Evolutionary conservation across 306 rosid genomes (phyloP), one percentile per base, ranked within the genome.

Genomic region (Neltuma alba): DNA sequence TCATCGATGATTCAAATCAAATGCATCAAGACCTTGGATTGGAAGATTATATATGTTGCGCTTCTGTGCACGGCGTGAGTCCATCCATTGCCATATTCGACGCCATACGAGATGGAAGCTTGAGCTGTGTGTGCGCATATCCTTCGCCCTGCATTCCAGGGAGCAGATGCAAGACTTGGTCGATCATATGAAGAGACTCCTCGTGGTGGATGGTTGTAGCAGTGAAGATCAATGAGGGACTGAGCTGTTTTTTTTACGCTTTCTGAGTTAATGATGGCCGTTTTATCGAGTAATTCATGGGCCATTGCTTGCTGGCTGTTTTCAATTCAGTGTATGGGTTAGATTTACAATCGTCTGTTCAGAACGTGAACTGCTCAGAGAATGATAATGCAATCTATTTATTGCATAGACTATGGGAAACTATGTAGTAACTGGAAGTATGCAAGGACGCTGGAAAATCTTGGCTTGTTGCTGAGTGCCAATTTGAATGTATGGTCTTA

Each of bases 41-140:
- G 81, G 94, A 76, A 75, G 99, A 95, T 82, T 95, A 74, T 72
- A 82, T 85, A 5, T 88, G 92, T 0, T 92, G 97, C 44, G 84
- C 96, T 74, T 90, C 99, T 0, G 85, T 85, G 2, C 97, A 95
- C n/a, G 98, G 99, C 1, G 89, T 95, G 18, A 97, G 99, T 40
- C 97, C 99, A 10, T 95, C 97, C 52, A 50, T 92, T 8, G 98
- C 96, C 71, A 9, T 93, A 21, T 95, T 92, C 4, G 96, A 95
- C 81, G 86, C 91, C 48, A 84, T 95, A 41, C 81, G 89, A 8
- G 68, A 83, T 38, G 98, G 94, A 28, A 61, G 73, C 38, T 83
- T 95, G 91, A 91, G 89, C 69, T 88, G 93, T 76, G 74, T 87
- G 38, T 86, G 89, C 67, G 89, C 89, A 44, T 92, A 91, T 82